Evolutionary conservation across 176 grass and related monocot species (phyloP).

Genomic region (Raddia distichophylla): DNA sequence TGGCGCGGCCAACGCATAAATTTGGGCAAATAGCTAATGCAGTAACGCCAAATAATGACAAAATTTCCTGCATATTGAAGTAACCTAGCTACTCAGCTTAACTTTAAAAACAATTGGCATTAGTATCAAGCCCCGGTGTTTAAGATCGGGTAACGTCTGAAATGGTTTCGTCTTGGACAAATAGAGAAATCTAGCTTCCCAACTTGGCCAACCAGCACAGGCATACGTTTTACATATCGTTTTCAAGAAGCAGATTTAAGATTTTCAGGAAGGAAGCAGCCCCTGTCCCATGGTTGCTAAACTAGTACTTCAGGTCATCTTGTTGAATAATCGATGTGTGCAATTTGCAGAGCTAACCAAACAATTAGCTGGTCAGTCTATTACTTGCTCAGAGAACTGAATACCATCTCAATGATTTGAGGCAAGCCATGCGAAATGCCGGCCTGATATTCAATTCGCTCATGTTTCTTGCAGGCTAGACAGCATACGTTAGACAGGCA

Average conservation of each 20-base stretch:
- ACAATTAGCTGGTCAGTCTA: background rate
- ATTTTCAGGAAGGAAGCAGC: slow-evolving; percentile 20
- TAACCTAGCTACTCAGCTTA: background rate
- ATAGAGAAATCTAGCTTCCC: slow-evolving; percentile 22
- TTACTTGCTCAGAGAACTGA: background rate
- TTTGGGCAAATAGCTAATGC: background rate
- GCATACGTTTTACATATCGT: background rate
- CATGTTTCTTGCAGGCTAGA: slow-evolving; percentile 25
- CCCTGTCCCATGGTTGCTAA: background rate
- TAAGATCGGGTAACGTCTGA: background rate
- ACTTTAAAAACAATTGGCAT: background rate
- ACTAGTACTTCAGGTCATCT: slow-evolving; percentile 9
- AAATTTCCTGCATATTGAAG: background rate
- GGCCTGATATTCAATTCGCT: background rate
- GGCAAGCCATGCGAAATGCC: slow-evolving; percentile 18
- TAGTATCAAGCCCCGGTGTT: background rate
- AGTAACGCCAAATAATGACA: background rate
- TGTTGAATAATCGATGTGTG: background rate
- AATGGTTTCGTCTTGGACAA: background rate
- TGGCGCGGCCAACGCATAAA: background rate
- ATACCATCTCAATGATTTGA: slow-evolving; percentile 28
- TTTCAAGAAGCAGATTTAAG: slow-evolving; percentile 13
- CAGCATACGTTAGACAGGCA: background rate
- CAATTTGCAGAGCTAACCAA: slow-evolving; percentile 14
- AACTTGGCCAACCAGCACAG: background rate